Evolutionary conservation across 331 rosid species (phyloP).

Genomic region (Malus hybrid): DNA sequence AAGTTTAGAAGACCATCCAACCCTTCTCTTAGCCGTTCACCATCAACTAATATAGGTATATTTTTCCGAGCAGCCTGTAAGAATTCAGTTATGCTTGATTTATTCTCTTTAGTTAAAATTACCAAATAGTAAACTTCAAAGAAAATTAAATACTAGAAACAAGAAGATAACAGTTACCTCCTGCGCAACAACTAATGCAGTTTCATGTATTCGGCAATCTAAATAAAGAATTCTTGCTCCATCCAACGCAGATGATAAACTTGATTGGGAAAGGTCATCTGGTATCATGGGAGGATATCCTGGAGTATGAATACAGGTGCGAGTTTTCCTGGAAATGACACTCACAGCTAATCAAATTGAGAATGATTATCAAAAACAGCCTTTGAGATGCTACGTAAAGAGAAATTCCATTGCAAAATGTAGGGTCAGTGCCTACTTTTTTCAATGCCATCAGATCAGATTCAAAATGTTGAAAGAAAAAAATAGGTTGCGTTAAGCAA

Average conservation of each 20-base stretch:
- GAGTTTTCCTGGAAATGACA: slow-evolving; percentile 61
- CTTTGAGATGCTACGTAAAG: not conserved
- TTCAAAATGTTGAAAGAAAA: not conserved
- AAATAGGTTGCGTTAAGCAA: too few relatives aligned
- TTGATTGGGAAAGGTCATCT: slow-evolving; percentile 52
- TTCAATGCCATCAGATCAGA: not conserved
- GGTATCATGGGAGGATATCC: slow-evolving; percentile 92
- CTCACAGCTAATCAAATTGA: not conserved
- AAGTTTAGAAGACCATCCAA: slow-evolving; percentile 55
- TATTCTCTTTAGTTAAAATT: not conserved
- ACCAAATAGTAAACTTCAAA: not conserved
- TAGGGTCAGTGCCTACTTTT: not conserved
- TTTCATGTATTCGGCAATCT: slow-evolving; percentile 70
- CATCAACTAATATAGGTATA: slow-evolving; percentile 72
- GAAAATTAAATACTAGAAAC: not conserved
- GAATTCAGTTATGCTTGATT: slow-evolving; percentile 5
- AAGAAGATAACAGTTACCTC: slow-evolving; percentile 42
- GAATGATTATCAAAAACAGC: not conserved
- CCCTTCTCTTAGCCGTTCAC: slow-evolving; percentile 81
- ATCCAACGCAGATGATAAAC: slow-evolving; percentile 61
- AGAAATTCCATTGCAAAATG: not conserved
- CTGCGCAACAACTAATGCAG: slow-evolving; percentile 72
- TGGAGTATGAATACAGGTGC: slow-evolving; percentile 85
- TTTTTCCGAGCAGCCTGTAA: slow-evolving; percentile 59
- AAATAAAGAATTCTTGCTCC: slow-evolving; percentile 72